phyloP scores from a whole-genome alignment of 192 early-diverging fungal species.

The Pilaira anomala region DNA sequence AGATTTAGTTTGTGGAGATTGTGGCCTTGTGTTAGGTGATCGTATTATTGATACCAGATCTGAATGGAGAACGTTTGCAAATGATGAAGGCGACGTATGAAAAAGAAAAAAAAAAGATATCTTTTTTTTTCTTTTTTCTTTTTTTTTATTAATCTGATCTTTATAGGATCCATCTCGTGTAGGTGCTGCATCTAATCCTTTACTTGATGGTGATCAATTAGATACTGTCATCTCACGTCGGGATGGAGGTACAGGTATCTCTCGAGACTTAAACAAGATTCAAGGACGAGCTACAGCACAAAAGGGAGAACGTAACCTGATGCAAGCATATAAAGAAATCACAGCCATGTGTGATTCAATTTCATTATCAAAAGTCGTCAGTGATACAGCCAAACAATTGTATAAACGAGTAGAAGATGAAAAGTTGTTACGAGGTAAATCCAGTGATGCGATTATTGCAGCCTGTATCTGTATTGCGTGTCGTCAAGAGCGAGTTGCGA shows the following conservation, averaged over 20 bases:
- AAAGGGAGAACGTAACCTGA: slow-evolving; percentile 72
- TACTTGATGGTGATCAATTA: slow-evolving; percentile 74
- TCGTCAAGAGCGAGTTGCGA: slow-evolving; percentile 71
- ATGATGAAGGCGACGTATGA: slow-evolving; percentile 75
- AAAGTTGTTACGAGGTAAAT: slow-evolving; percentile 78
- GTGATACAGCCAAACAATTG: slow-evolving; percentile 82
- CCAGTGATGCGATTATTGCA: slow-evolving; percentile 78
- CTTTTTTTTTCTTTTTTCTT: neutral
- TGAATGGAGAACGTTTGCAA: slow-evolving; percentile 96
- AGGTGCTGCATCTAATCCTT: slow-evolving; percentile 74
- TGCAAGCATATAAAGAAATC: slow-evolving; percentile 76
- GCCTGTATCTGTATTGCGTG: slow-evolving; percentile 94
- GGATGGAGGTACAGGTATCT: slow-evolving; percentile 72
- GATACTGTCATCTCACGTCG: slow-evolving; percentile 79
- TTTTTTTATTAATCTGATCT: neutral
- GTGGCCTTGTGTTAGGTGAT: slow-evolving; percentile 83
- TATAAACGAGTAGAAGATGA: slow-evolving; percentile 84
- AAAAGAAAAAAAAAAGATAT: neutral
- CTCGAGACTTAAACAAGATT: slow-evolving; percentile 67
- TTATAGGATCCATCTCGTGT: slow-evolving; percentile 80
- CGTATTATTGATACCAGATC: slow-evolving; percentile 91
- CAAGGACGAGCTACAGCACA: slow-evolving; percentile 68
- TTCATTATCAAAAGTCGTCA: slow-evolving; percentile 67
- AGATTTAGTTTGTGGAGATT: slow-evolving; percentile 90
- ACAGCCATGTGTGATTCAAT: slow-evolving; percentile 77